Conservation (phyloP, 1,139 yeast genomes). For the Yamadazyma kanchanaburiensis region DNA sequence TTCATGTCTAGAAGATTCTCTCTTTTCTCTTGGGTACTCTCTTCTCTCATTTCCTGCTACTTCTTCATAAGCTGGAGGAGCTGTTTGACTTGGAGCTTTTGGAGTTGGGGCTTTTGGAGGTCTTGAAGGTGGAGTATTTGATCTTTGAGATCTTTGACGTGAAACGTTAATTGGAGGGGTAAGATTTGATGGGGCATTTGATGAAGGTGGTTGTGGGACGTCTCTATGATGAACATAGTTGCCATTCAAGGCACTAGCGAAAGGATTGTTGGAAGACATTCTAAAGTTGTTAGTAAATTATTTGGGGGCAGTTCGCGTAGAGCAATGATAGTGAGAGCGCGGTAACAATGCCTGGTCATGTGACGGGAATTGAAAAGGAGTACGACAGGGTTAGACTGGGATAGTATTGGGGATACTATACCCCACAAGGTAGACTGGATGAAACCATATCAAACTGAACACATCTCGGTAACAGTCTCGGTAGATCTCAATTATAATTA, state of each 20-base stretch:
- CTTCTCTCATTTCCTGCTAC: conserved; percentile 40
- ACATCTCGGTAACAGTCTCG: no score
- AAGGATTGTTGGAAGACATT: conserved; percentile 57
- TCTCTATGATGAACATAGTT: conserved; percentile 33
- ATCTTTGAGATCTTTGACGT: conserved; percentile 3
- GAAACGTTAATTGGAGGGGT: background rate
- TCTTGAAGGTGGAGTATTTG: conserved; percentile 27
- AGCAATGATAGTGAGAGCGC: conserved; percentile 3
- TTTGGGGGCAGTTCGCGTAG: conserved; percentile 1
- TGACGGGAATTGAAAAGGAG: no score
- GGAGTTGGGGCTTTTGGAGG: conserved; percentile 27
- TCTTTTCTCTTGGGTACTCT: conserved; percentile 47
- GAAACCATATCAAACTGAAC: no score
- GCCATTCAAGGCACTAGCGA: conserved; percentile 44
- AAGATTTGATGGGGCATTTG: conserved; percentile 2
- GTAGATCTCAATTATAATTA: no score
- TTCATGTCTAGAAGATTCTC: conserved; percentile 16
- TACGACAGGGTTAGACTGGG: no score
- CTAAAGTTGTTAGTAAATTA: conserved; percentile 26
- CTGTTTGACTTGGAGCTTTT: conserved; percentile 61
- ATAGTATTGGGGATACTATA: no score
- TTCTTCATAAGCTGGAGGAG: conserved; percentile 53
- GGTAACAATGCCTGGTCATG: no score
- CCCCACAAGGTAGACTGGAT: no score
- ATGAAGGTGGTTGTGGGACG: conserved; percentile 29